Percentiles rank a stretch among this genome's conserved stretches.
These are phyloP conservation scores for Fusarium musae DNA, from an alignment of 2,329 filamentous ascomycete species.

Conservation along the genomic window DNA sequence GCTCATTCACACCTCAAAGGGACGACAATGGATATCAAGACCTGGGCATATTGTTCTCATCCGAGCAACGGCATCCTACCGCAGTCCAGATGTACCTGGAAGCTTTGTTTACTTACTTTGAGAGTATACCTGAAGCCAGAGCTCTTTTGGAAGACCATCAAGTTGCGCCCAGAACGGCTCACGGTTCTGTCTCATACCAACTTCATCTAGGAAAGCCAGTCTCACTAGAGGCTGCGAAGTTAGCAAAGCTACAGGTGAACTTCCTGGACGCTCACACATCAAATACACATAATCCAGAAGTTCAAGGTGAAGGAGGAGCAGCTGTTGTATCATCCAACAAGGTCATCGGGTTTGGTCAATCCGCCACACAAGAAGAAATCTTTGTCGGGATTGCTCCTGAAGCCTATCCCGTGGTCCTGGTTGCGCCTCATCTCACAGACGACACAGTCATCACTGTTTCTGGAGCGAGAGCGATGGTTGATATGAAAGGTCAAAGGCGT, in stretches of 20 bases:
- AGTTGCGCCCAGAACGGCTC: accelerated
- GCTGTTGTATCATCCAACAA: constrained; percentile 50
- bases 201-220: constrained; percentile 19
- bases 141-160: background rate
- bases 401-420: constrained; percentile 49
- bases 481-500: constrained; percentile 46
- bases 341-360: constrained; percentile 50
- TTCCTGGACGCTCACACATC: constrained; percentile 43
- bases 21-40: constrained; percentile 45
- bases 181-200: constrained; percentile 31
- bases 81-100: constrained; percentile 47
- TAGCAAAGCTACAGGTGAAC: constrained; percentile 25
- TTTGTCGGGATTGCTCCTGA: constrained; percentile 50
- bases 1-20: constrained; percentile 37
- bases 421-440: constrained; percentile 46
- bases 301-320: constrained; percentile 42
- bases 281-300: constrained; percentile 30
- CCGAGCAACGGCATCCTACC: constrained; percentile 45
- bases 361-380: constrained; percentile 52
- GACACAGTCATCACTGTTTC: constrained; percentile 44
- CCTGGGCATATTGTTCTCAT: constrained; percentile 50
- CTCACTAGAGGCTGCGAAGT: background rate
- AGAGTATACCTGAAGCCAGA: constrained; percentile 11
- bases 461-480: constrained; percentile 46
- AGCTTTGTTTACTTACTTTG: constrained; percentile 47